These are phyloP conservation scores for Nakaseomyces nivariensis DNA, from an alignment of 1,139 yeast species.

Conservation along the genomic window DNA sequence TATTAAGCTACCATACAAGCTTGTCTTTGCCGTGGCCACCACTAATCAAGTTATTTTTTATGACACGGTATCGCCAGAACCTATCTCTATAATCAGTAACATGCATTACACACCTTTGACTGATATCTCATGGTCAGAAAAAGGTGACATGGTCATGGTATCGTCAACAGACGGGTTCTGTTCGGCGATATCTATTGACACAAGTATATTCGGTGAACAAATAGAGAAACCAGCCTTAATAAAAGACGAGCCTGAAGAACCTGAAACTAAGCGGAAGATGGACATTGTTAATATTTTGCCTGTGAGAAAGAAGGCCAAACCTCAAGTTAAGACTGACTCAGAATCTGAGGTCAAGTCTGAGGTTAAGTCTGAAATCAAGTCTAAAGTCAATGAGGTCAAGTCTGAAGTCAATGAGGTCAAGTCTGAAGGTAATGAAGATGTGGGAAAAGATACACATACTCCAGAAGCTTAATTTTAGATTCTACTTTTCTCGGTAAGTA, in stretches of 20 bases:
- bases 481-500: too few relatives aligned
- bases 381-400: too few relatives aligned
- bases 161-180: constrained; percentile 96
- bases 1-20: constrained; percentile 53
- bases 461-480: too few relatives aligned
- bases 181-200: constrained; percentile 49
- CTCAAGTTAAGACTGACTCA: background rate
- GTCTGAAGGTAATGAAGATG: too few relatives aligned
- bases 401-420: too few relatives aligned
- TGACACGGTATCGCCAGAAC: constrained; percentile 60
- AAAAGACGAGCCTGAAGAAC: background rate
- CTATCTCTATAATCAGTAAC: constrained; percentile 67
- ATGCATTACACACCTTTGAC: constrained; percentile 84
- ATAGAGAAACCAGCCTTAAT: background rate
- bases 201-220: constrained; percentile 43
- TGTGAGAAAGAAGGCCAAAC: constrained; percentile 12
- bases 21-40: constrained; percentile 89
- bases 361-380: too few relatives aligned
- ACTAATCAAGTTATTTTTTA: constrained; percentile 78
- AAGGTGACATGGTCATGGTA: constrained; percentile 61
- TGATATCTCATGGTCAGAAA: constrained; percentile 74
- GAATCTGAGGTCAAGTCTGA: too few relatives aligned
- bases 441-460: too few relatives aligned
- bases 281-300: constrained; percentile 18
- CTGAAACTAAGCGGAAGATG: background rate